These are phyloP conservation scores for Saccharomyces mikatae DNA, from an alignment of 805 yeast genomes.

Conservation along the genomic window DNA sequence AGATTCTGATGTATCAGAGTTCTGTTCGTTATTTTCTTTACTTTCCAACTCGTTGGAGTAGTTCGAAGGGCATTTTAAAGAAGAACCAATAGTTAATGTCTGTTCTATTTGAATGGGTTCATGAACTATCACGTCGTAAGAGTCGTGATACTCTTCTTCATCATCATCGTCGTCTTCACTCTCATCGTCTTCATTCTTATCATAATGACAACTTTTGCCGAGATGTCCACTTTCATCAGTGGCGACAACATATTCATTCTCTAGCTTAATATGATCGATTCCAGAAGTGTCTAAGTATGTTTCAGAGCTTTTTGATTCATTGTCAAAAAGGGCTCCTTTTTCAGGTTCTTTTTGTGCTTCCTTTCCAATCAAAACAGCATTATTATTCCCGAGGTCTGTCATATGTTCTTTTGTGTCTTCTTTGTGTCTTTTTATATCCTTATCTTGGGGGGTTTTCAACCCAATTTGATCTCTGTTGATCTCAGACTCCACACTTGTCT, in stretches of 20 bases:
- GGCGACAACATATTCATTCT: background rate
- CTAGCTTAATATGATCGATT: background rate
- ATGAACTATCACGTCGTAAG: background rate
- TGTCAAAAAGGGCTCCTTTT: background rate
- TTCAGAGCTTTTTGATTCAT: background rate
- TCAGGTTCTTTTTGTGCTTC: background rate
- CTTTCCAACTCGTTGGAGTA: background rate
- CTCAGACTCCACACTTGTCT: background rate
- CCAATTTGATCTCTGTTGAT: background rate
- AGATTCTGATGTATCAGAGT: background rate
- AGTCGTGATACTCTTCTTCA: background rate
- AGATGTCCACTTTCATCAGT: background rate
- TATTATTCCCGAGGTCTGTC: background rate
- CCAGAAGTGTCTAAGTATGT: background rate
- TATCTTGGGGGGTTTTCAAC: background rate
- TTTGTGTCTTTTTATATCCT: background rate
- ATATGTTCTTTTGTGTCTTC: background rate
- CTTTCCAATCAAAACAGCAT: background rate
- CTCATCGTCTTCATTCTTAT: background rate
- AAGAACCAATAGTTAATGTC: background rate
- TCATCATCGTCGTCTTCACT: background rate
- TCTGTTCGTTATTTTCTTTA: background rate
- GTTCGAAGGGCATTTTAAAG: background rate
- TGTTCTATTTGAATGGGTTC: background rate
- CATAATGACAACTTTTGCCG: background rate